phyloP scores from a whole-genome alignment of 192 early-diverging fungal species.

The Anaeromyces robustus region DNA sequence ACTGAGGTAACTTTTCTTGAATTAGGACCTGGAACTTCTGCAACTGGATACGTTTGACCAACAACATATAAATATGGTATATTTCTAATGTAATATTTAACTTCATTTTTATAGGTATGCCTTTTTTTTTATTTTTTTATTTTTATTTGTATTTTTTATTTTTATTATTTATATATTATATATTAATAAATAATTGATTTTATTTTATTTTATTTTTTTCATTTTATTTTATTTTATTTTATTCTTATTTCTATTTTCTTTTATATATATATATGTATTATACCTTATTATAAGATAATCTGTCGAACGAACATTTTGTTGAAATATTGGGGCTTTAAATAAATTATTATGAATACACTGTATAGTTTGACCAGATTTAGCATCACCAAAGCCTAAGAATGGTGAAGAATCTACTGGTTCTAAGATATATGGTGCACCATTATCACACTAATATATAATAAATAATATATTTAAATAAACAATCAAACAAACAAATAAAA shows the following conservation, averaged over 20 bases:
- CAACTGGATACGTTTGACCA: constrained; percentile 85
- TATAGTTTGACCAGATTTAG: constrained; percentile 78
- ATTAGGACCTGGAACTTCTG: constrained; percentile 89
- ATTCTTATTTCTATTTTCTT: not conserved
- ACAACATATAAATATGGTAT: constrained; percentile 68
- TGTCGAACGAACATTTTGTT: constrained; percentile 44
- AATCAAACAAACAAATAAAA: no score
- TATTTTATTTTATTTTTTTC: no score
- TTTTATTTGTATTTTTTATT: not conserved
- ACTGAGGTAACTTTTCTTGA: constrained; percentile 80
- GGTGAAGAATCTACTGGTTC: constrained; percentile 84
- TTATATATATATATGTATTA: no score
- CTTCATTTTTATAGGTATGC: constrained; percentile 57
- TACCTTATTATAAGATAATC: constrained; percentile 73
- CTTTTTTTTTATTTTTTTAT: constrained; percentile 2
- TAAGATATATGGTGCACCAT: constrained; percentile 71
- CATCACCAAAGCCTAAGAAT: constrained; percentile 88
- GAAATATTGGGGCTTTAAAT: constrained; percentile 80
- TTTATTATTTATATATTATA: no score
- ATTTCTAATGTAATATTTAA: constrained; percentile 73
- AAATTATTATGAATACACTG: constrained; percentile 85
- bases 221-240: no score
- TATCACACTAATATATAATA: constrained; percentile 27
- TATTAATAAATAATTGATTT: no score
- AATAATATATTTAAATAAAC: no score